Percentiles rank a stretch among this genome's conserved stretches.
Evolutionary conservation across 2,329 filamentous ascomycete species (phyloP).

Genomic region (Sporothrix phasma): DNA sequence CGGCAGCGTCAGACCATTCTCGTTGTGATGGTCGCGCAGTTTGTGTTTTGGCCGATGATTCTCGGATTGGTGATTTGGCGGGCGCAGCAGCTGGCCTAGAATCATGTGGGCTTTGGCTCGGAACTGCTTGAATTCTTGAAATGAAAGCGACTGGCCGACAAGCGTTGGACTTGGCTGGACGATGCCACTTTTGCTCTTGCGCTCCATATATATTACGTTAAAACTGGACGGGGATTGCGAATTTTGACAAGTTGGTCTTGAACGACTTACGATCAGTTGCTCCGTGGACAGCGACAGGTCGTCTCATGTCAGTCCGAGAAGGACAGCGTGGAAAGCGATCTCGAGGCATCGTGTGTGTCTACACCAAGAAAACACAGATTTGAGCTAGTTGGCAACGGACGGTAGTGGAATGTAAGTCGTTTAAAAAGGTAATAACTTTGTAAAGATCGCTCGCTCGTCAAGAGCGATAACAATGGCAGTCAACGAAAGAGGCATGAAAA

Average conservation of each 20-base stretch:
- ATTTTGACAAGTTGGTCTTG: not conserved
- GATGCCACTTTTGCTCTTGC: not conserved
- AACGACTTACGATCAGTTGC: not conserved
- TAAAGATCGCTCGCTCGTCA: too few relatives aligned
- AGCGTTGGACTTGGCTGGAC: not conserved
- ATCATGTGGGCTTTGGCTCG: not conserved
- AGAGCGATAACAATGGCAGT: too few relatives aligned
- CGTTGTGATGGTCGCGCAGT: conserved; percentile 24
- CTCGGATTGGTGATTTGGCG: conserved; percentile 19
- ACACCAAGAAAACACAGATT: not conserved
- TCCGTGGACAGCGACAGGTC: not conserved
- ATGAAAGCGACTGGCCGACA: not conserved
- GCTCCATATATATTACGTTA: not conserved
- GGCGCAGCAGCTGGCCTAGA: not conserved
- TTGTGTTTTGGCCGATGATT: conserved; percentile 20
- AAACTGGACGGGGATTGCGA: not conserved
- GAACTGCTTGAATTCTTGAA: too few relatives aligned
- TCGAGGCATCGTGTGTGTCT: not conserved
- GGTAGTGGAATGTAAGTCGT: too few relatives aligned
- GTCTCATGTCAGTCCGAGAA: not conserved
- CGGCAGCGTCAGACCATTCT: conserved; percentile 30
- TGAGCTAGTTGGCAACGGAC: not conserved
- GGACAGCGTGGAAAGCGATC: not conserved
- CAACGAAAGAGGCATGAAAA: too few relatives aligned
- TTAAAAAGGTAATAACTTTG: too few relatives aligned